Conservation (phyloP, 208 protist genomes). For the Leptomonas seymouri region DNA sequence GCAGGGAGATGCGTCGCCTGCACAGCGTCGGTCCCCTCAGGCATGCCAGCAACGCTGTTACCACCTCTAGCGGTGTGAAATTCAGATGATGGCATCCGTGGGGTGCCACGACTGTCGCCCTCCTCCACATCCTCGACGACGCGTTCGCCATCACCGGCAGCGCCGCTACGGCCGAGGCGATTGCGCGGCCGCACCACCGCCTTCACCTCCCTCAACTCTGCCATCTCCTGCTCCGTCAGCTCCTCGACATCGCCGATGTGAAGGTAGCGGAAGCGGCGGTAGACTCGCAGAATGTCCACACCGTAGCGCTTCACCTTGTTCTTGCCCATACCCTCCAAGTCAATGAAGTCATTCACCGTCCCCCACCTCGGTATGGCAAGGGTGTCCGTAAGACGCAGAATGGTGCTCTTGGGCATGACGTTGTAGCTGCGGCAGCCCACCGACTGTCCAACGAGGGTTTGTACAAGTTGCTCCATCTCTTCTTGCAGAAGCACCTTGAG, state of each 20-base stretch:
- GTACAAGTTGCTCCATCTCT: slow-evolving; percentile 75
- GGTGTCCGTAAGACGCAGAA: slow-evolving; percentile 74
- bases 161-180: slow-evolving; percentile 42
- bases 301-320: slow-evolving; percentile 90
- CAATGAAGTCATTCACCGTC: slow-evolving; percentile 63
- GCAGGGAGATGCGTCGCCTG: slow-evolving; percentile 15
- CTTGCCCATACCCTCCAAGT: slow-evolving; percentile 88
- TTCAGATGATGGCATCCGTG: not conserved
- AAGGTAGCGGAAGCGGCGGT: slow-evolving; percentile 76
- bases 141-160: too few relatives aligned
- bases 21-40: not conserved
- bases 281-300: slow-evolving; percentile 70
- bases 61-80: not conserved
- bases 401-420: slow-evolving; percentile 84
- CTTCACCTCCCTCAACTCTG: slow-evolving; percentile 52
- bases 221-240: slow-evolving; percentile 61
- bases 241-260: slow-evolving; percentile 84
- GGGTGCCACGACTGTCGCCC: slow-evolving; percentile 12
- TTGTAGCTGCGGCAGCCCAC: slow-evolving; percentile 85
- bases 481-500: slow-evolving; percentile 53
- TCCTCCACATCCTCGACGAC: slow-evolving; percentile 25
- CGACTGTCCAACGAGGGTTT: slow-evolving; percentile 68
- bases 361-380: slow-evolving; percentile 69
- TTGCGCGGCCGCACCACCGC: slow-evolving; percentile 47
- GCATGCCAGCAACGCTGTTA: too few relatives aligned